These are phyloP conservation scores for Pistacia integerrima DNA, from an alignment of 345 rosid species.

Conservation along the genomic window DNA sequence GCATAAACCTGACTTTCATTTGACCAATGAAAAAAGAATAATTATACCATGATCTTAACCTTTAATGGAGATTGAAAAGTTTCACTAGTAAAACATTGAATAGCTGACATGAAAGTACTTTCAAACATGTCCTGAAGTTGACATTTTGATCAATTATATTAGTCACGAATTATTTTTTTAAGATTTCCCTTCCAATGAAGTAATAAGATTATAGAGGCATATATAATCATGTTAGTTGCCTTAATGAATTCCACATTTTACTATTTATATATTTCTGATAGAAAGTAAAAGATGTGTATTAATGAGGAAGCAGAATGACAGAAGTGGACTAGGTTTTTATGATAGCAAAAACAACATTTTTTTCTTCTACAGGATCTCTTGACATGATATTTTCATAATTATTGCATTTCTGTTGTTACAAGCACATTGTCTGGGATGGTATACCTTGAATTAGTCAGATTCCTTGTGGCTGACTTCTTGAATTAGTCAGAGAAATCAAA, in stretches of 20 bases:
- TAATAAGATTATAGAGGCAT: not conserved
- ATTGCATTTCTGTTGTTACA: not conserved
- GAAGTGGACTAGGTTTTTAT: no score
- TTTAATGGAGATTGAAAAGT: no score
- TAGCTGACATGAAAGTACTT: no score
- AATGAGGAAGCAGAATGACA: not conserved
- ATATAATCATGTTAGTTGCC: not conserved
- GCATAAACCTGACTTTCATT: no score
- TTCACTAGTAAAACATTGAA: no score
- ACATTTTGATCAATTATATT: not conserved
- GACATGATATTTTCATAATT: not conserved
- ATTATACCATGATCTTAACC: no score
- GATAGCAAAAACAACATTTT: no score
- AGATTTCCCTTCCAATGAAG: not conserved
- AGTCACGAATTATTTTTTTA: not conserved
- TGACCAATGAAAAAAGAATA: no score
- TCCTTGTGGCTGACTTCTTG: constrained; percentile 2
- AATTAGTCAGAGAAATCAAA: constrained; percentile 82
- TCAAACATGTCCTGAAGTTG: not conserved
- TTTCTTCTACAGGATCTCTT: no score
- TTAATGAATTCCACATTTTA: not conserved
- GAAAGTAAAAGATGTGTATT: not conserved
- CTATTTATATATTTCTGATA: not conserved
- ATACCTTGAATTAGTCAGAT: not conserved
- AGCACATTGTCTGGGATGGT: not conserved